phyloP scores from a whole-genome alignment of 139 green algal genomes.

The Coelastrella sp. region DNA sequence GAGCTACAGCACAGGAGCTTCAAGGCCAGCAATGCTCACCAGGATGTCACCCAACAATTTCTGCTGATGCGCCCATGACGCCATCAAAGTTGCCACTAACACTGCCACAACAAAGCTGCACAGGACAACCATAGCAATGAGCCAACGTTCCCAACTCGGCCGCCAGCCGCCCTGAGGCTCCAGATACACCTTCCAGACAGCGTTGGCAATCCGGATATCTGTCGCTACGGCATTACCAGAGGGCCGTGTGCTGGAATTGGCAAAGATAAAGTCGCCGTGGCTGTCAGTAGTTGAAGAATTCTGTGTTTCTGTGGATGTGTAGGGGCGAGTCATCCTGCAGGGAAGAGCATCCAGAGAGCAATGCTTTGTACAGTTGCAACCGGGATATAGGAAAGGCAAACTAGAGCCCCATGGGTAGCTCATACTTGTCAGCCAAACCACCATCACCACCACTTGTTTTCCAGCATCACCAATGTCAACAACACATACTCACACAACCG shows the following conservation, averaged over 20 bases:
- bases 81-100: conserved; percentile 50
- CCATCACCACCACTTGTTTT: too few relatives aligned
- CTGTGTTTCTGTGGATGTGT: conserved; percentile 41
- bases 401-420: too few relatives aligned
- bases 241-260: conserved; percentile 11
- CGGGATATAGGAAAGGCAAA: too few relatives aligned
- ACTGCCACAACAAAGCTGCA: conserved; percentile 46
- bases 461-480: too few relatives aligned
- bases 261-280: conserved; percentile 40
- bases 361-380: too few relatives aligned
- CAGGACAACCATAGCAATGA: conserved; percentile 47
- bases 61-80: conserved; percentile 50
- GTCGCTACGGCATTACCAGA: not conserved
- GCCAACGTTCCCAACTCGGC: conserved; percentile 25
- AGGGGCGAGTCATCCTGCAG: conserved; percentile 52
- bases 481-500: too few relatives aligned
- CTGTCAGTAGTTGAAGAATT: conserved; percentile 3
- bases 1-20: too few relatives aligned
- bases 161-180: conserved; percentile 39
- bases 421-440: too few relatives aligned
- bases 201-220: conserved; percentile 20
- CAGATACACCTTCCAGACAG: conserved; percentile 7
- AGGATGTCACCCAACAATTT: conserved; percentile 54
- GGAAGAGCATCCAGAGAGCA: not conserved
- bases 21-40: too few relatives aligned